Conservation (phyloP, 2,329 filamentous ascomycete species). For the Calonectria honghensis region DNA sequence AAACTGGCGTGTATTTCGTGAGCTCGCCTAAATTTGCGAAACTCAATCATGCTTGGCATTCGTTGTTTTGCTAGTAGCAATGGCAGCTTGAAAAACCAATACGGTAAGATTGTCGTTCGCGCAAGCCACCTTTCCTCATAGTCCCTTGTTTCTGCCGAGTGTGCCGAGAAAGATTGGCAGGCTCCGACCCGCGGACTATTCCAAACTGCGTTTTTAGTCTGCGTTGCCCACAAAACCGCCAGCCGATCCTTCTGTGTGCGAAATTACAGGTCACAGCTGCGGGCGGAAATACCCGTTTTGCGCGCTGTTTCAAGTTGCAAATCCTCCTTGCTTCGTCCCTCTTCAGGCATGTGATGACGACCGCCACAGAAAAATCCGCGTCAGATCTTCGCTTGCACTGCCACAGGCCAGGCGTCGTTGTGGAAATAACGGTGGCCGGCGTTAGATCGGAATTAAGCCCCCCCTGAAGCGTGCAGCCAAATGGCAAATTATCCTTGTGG, state of each 20-base stretch:
- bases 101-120: neutral
- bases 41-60: neutral
- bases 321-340: neutral
- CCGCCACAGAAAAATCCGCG: conserved; percentile 3
- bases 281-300: neutral
- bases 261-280: neutral
- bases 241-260: neutral
- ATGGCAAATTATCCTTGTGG: conserved; percentile 24
- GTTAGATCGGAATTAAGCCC: conserved; percentile 33
- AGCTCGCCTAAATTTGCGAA: neutral
- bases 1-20: neutral
- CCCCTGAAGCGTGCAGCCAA: conserved; percentile 28
- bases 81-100: neutral
- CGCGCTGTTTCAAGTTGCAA: conserved; percentile 6
- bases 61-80: neutral
- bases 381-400: conserved; percentile 7
- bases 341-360: conserved; percentile 12
- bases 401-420: neutral
- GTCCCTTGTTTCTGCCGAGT: neutral
- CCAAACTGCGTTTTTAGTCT: neutral
- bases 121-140: neutral
- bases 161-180: neutral
- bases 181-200: neutral
- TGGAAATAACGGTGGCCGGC: conserved; percentile 16
- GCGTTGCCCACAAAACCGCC: neutral